Percentiles rank a stretch among this genome's conserved stretches.
Conservation (phyloP, 2,329 filamentous ascomycete species). For the Xylaria digitata region DNA sequence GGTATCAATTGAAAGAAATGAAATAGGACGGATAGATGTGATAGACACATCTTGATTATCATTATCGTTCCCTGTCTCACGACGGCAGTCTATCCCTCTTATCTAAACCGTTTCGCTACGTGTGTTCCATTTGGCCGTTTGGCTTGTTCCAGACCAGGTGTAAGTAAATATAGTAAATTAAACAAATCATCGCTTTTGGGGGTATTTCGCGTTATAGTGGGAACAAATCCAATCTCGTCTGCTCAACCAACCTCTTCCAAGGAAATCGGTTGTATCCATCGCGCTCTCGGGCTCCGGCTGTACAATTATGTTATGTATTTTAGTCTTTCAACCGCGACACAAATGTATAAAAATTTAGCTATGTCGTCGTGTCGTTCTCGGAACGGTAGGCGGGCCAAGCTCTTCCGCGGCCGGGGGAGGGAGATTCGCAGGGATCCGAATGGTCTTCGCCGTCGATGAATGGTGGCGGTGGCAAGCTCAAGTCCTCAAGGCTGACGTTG, state of each 20-base stretch:
- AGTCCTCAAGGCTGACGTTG: conserved; percentile 31
- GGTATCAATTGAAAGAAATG: background rate
- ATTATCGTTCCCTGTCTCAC: conserved; percentile 15
- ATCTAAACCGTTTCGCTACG: background rate
- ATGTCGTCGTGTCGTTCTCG: background rate
- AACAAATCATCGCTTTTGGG: conserved; percentile 30
- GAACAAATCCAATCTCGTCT: conserved; percentile 4
- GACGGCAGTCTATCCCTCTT: background rate
- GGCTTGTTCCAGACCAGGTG: background rate
- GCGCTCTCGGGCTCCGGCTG: background rate
- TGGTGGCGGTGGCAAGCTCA: conserved; percentile 19
- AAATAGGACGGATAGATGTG: background rate
- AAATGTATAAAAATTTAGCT: background rate
- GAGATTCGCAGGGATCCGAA: conserved; percentile 20
- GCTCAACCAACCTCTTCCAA: conserved; percentile 2
- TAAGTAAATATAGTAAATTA: background rate
- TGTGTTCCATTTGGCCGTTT: background rate
- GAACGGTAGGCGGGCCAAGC: background rate
- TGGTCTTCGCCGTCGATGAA: conserved; percentile 5
- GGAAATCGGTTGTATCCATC: background rate
- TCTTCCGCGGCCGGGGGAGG: background rate
- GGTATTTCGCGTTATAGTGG: conserved; percentile 29
- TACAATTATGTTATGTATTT: background rate
- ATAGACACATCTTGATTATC: conserved; percentile 23
- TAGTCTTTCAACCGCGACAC: background rate